Evolutionary conservation across 352 stramenopile species (phyloP).

Genomic region (Globisporangium acanthophoron): DNA sequence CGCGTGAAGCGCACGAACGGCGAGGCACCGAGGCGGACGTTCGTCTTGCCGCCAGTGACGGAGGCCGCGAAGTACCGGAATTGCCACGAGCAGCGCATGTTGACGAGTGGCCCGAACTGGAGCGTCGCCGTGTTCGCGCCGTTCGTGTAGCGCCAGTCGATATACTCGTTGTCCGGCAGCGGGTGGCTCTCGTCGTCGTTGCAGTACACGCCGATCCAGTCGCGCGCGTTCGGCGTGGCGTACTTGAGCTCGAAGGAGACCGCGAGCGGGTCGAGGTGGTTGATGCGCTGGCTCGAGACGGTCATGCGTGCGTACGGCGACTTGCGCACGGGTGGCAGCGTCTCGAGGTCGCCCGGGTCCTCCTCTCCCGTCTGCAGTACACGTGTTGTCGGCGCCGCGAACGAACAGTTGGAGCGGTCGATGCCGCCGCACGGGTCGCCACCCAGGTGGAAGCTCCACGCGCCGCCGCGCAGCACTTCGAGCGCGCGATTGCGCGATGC

Average conservation of each 20-base stretch:
- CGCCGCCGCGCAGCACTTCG: constrained; percentile 8
- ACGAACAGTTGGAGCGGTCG: constrained; percentile 9
- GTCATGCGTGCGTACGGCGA: constrained; percentile 3
- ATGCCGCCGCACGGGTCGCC: constrained; percentile 6
- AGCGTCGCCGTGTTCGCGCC: constrained; percentile 4
- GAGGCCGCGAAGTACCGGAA: constrained; percentile 22
- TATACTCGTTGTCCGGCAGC: constrained; percentile 11
- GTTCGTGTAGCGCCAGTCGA: constrained; percentile 12
- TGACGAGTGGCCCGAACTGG: constrained; percentile 18
- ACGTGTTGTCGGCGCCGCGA: background rate
- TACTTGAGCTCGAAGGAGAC: constrained; percentile 14
- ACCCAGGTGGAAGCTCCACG: constrained; percentile 8
- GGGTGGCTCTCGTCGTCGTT: constrained; percentile 7
- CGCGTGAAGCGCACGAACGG: constrained; percentile 15
- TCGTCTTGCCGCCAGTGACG: constrained; percentile 11
- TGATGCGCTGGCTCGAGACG: constrained; percentile 13
- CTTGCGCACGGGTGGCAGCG: constrained; percentile 8
- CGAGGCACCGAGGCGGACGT: constrained; percentile 18
- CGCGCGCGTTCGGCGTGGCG: background rate
- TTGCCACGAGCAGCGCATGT: constrained; percentile 24
- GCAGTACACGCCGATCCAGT: constrained; percentile 19
- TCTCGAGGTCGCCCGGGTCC: background rate
- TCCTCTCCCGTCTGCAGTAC: background rate
- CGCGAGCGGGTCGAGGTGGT: constrained; percentile 10
- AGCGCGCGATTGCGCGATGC: constrained; percentile 4